A percentile compares a stretch with the other conserved stretches of the same genome.
phyloP scores from a whole-genome alignment of 345 rosid species.

The Gynandropsis gynandra region DNA sequence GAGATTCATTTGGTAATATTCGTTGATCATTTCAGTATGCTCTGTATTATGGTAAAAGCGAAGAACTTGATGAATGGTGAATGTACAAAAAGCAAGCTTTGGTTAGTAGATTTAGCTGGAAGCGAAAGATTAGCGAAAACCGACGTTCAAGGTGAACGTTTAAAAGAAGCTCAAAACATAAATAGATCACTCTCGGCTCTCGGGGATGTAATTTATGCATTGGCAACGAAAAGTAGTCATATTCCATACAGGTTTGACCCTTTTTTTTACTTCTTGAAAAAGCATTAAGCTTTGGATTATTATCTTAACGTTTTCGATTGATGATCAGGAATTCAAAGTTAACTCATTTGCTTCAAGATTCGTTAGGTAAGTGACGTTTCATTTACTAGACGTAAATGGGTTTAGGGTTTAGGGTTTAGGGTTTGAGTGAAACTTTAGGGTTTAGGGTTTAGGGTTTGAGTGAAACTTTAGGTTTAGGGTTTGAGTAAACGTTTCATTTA shows the following conservation, averaged over 20 bases:
- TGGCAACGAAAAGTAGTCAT: slow-evolving; percentile 81
- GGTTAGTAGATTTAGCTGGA: slow-evolving; percentile 98
- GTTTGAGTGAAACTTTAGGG: too few relatives aligned
- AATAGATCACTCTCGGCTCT: slow-evolving; percentile 93
- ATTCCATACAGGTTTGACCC: slow-evolving; percentile 68
- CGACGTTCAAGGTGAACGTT: slow-evolving; percentile 84
- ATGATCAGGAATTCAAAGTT: slow-evolving; percentile 79
- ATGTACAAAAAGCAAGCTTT: slow-evolving; percentile 92
- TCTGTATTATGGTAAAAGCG: slow-evolving; percentile 76
- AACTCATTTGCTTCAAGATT: slow-evolving; percentile 95
- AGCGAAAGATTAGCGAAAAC: slow-evolving; percentile 95
- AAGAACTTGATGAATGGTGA: slow-evolving; percentile 77
- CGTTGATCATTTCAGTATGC: slow-evolving; percentile 58
- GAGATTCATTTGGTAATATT: not conserved
- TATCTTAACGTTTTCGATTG: slow-evolving; percentile 17
- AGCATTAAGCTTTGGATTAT: not conserved
- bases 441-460: too few relatives aligned
- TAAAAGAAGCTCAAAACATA: slow-evolving; percentile 93
- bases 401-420: too few relatives aligned
- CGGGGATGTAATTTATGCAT: slow-evolving; percentile 85
- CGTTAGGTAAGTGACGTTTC: slow-evolving; percentile 56
- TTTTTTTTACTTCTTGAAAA: too few relatives aligned
- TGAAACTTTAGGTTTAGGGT: too few relatives aligned
- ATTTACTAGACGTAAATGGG: not conserved
- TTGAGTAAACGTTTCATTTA: too few relatives aligned